A percentile compares a stretch with the other conserved stretches of the same genome.
These are phyloP conservation scores for Scenedesmus sp. DNA, from an alignment of 163 green algal species.

Conservation along the genomic window DNA sequence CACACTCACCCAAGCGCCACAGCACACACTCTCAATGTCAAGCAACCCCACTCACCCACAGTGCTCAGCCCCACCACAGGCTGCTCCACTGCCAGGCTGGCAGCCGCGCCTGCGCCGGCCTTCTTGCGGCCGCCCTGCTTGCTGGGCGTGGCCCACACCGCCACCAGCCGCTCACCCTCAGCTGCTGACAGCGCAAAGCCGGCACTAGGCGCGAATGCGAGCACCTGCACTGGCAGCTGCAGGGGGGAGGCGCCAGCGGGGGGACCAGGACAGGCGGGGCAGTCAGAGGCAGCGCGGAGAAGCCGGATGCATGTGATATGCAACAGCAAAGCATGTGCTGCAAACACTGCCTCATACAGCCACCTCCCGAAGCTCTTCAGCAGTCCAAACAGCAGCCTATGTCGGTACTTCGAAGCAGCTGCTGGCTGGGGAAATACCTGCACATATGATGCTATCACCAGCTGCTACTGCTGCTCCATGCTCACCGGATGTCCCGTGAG, in stretches of 20 bases:
- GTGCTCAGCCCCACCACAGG: slow-evolving; percentile 61
- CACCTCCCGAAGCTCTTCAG: neutral
- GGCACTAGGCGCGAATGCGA: slow-evolving; percentile 57
- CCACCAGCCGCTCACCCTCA: slow-evolving; percentile 60
- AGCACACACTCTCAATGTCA: neutral
- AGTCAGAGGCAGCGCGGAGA: neutral
- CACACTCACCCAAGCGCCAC: too few species aligned
- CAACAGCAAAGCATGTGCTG: neutral
- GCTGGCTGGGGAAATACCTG: neutral
- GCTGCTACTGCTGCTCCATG: neutral
- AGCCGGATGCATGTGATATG: too few species aligned
- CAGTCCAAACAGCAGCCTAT: neutral
- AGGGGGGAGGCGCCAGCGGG: neutral
- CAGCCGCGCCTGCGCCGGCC: slow-evolving; percentile 46
- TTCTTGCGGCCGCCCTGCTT: slow-evolving; percentile 63
- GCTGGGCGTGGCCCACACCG: slow-evolving; percentile 57
- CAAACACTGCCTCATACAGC: neutral
- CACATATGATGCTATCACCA: neutral
- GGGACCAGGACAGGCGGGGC: neutral
- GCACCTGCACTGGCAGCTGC: slow-evolving; percentile 56
- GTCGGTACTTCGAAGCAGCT: neutral
- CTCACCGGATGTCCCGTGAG: slow-evolving; percentile 58
- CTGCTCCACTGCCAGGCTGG: slow-evolving; percentile 62
- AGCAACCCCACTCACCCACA: slow-evolving; percentile 9
- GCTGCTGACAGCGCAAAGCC: slow-evolving; percentile 60